A percentile compares a stretch with the other conserved stretches of the same genome.
Conservation (phyloP, 331 rosid species). For the Arachis monticola region DNA sequence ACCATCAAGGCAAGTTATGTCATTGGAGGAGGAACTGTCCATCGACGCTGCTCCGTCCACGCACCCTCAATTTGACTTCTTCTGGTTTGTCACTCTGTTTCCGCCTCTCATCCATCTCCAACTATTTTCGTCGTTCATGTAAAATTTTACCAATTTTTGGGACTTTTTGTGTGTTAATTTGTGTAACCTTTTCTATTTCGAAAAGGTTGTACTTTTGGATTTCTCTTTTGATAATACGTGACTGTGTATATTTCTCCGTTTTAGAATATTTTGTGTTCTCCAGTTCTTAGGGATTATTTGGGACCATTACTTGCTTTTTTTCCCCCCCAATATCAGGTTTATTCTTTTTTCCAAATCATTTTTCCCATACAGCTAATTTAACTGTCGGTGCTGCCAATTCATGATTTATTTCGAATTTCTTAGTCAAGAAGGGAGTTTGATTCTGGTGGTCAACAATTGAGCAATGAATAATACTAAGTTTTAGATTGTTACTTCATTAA, state of each 20-base stretch:
- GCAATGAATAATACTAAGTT: not conserved
- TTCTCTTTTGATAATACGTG: not conserved
- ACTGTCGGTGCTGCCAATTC: not conserved
- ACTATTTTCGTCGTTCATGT: not conserved
- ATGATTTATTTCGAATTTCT: not conserved
- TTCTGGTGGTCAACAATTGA: not conserved
- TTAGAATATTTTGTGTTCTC: conserved; percentile 6
- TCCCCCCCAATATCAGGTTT: not conserved
- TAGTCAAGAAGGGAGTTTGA: conserved; percentile 14
- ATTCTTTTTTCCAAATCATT: not conserved
- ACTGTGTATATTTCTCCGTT: not conserved
- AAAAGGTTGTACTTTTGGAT: not conserved
- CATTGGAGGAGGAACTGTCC: too few species aligned
- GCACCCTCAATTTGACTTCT: conserved; percentile 9
- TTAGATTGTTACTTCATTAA: not conserved
- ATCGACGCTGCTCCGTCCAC: too few species aligned
- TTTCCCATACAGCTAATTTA: not conserved
- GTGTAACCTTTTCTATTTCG: not conserved
- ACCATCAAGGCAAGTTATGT: too few species aligned
- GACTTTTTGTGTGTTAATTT: not conserved
- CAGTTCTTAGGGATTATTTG: conserved; percentile 3
- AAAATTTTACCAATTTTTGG: not conserved
- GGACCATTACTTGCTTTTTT: not conserved
- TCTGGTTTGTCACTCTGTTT: conserved; percentile 35
- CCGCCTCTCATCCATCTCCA: not conserved